Percentiles rank a stretch among this genome's conserved stretches.
phyloP scores from a whole-genome alignment of 805 yeast genomes.

The Zygosaccharomyces gambellarensis region DNA sequence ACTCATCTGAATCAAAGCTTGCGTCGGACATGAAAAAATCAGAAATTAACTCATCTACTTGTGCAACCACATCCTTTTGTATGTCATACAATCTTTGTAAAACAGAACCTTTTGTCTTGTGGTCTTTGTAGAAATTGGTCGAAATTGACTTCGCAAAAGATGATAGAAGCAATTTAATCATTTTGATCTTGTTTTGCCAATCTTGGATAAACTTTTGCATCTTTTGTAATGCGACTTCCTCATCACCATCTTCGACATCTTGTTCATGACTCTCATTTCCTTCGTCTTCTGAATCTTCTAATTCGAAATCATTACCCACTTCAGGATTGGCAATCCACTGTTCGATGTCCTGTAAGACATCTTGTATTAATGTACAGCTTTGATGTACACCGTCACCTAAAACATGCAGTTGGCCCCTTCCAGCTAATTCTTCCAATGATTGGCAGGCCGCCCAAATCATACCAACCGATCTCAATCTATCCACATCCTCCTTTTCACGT shows the following conservation, averaged over 20 bases:
- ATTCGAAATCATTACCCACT: conserved; percentile 40
- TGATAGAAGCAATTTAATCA: conserved; percentile 53
- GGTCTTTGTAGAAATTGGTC: conserved; percentile 25
- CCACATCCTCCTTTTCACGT: conserved; percentile 26
- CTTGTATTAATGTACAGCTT: conserved; percentile 44
- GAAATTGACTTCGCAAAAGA: conserved; percentile 59
- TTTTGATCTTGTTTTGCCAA: conserved; percentile 44
- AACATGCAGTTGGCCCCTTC: conserved; percentile 50
- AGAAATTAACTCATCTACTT: conserved; percentile 56
- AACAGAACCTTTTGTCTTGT: conserved; percentile 34
- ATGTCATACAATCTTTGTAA: conserved; percentile 45
- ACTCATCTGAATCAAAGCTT: conserved; percentile 36
- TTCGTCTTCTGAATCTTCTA: conserved; percentile 33
- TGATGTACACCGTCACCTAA: conserved; percentile 41
- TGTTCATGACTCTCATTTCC: conserved; percentile 28
- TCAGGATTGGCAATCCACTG: conserved; percentile 67
- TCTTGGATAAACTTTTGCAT: conserved; percentile 39
- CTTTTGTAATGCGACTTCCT: conserved; percentile 27
- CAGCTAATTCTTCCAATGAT: conserved; percentile 37
- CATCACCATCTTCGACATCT: conserved; percentile 32
- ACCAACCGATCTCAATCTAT: conserved; percentile 57
- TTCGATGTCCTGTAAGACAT: conserved; percentile 60
- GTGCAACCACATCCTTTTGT: conserved; percentile 41
- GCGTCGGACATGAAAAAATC: conserved; percentile 43
- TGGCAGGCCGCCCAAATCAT: conserved; percentile 70